Evolutionary conservation across 1,284 basidiomycete genomes (phyloP).

Genomic region (Rhodotorula sp.): DNA sequence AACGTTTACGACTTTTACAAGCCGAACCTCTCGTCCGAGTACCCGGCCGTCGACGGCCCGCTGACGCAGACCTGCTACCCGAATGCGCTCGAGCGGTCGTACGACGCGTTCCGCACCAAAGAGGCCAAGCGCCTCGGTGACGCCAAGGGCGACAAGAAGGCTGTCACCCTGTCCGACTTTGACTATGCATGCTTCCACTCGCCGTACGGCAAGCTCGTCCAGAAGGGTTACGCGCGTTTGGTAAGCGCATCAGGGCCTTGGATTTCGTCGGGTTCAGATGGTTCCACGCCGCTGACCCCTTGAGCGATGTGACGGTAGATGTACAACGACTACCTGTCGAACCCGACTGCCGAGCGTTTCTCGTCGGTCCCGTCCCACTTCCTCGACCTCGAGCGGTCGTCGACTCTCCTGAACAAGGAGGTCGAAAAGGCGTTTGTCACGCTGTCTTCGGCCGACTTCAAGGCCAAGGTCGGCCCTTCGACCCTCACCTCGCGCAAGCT

Average conservation of each 20-base stretch:
- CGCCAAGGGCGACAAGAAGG: conserved; percentile 30
- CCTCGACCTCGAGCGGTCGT: conserved; percentile 65
- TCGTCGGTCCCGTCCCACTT: conserved; percentile 71
- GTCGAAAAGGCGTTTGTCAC: conserved; percentile 91
- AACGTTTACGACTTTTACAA: conserved; percentile 95
- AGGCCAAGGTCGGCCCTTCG: conserved; percentile 66
- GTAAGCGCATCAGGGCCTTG: conserved; percentile 43
- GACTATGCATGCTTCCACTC: conserved; percentile 56
- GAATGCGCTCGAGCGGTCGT: conserved; percentile 86
- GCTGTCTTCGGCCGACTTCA: conserved; percentile 70
- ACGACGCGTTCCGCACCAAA: conserved; percentile 83
- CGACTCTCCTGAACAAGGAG: conserved; percentile 84
- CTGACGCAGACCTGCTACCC: conserved; percentile 95
- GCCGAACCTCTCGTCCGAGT: conserved; percentile 86
- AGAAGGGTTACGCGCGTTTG: conserved; percentile 94
- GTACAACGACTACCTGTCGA: conserved; percentile 87
- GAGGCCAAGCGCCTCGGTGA: conserved; percentile 53
- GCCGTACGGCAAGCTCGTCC: conserved; percentile 97
- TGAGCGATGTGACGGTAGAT: conserved; percentile 49
- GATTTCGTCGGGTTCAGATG: background rate
- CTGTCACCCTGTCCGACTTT: conserved; percentile 48
- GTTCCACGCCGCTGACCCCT: background rate
- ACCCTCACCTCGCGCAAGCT: conserved; percentile 82
- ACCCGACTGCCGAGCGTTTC: conserved; percentile 72
- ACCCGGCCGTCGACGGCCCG: conserved; percentile 96